phyloP scores from a whole-genome alignment of 192 early-diverging fungal species.

The Paraglomus brasilianum region DNA sequence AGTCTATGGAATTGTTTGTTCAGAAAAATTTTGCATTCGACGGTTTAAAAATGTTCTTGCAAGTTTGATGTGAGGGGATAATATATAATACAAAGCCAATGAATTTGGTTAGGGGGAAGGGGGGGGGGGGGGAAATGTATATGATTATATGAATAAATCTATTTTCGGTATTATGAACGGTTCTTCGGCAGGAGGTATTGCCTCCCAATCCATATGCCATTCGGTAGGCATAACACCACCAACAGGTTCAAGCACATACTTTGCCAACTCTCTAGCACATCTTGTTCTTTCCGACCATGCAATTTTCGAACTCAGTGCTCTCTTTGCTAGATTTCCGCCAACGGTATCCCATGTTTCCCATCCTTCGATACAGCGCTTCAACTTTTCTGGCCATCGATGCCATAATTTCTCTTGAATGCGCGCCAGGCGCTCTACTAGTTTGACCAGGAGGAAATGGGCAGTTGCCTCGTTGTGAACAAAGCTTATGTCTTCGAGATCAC shows the following conservation, averaged over 20 bases:
- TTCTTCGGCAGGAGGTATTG: conserved; percentile 8
- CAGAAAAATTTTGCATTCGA: no score
- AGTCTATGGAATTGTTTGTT: no score
- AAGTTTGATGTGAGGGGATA: no score
- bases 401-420: conserved; percentile 18
- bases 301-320: conserved; percentile 10
- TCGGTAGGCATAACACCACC: conserved; percentile 26
- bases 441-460: conserved; percentile 14
- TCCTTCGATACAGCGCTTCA: conserved; percentile 21
- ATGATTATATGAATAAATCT: not conserved
- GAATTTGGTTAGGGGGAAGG: no score
- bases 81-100: no score
- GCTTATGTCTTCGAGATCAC: conserved; percentile 16
- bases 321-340: conserved; percentile 18
- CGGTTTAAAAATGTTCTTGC: no score
- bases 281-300: conserved; percentile 15
- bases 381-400: conserved; percentile 19
- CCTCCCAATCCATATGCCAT: conserved; percentile 26
- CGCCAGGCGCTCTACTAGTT: conserved; percentile 11
- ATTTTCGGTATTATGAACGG: conserved; percentile 25
- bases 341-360: conserved; percentile 19
- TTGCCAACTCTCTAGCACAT: conserved; percentile 25
- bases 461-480: conserved; percentile 13
- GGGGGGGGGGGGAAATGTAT: no score
- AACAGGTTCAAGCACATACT: conserved; percentile 25